phyloP scores from a whole-genome alignment of 495 filamentous ascomycete genomes.

The Podospora conica region DNA sequence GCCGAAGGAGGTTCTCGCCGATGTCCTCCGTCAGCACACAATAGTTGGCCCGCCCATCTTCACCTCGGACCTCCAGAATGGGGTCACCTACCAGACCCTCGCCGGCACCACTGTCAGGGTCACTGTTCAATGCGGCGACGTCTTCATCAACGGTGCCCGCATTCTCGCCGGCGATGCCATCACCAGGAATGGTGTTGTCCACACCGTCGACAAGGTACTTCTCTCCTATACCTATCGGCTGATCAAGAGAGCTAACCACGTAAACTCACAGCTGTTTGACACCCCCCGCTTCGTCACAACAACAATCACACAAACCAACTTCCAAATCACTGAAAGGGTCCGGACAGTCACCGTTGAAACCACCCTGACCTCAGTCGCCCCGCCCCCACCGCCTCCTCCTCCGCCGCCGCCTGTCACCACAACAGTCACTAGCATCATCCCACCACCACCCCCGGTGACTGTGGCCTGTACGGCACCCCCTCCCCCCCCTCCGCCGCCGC shows the following conservation, averaged over 20 bases:
- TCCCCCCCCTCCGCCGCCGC: not conserved
- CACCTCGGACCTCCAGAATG: conserved; percentile 10
- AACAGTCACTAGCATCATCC: not conserved
- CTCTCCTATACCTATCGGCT: not conserved
- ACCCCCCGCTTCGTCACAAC: not conserved
- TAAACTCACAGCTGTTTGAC: not conserved
- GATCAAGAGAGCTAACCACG: not conserved
- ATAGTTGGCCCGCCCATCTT: conserved; percentile 6
- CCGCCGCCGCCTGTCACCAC: not conserved
- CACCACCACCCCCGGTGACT: not conserved
- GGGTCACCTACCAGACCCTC: conserved; percentile 9
- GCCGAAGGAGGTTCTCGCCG: conserved; percentile 3
- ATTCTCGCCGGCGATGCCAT: conserved; percentile 8
- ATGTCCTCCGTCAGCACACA: conserved; percentile 1
- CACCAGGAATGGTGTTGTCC: conserved; percentile 10
- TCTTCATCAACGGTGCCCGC: conserved; percentile 9
- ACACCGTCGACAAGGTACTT: conserved; percentile 10
- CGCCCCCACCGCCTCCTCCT: not conserved
- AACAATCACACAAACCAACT: not conserved
- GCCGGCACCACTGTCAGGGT: conserved; percentile 10
- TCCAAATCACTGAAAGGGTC: not conserved
- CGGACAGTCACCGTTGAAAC: not conserved
- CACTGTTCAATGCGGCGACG: conserved; percentile 7
- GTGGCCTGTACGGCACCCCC: not conserved
- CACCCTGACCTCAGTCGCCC: not conserved